These are phyloP conservation scores for Kazachstania sp. DNA, from an alignment of 1,139 yeast genomes.

Conservation along the genomic window DNA sequence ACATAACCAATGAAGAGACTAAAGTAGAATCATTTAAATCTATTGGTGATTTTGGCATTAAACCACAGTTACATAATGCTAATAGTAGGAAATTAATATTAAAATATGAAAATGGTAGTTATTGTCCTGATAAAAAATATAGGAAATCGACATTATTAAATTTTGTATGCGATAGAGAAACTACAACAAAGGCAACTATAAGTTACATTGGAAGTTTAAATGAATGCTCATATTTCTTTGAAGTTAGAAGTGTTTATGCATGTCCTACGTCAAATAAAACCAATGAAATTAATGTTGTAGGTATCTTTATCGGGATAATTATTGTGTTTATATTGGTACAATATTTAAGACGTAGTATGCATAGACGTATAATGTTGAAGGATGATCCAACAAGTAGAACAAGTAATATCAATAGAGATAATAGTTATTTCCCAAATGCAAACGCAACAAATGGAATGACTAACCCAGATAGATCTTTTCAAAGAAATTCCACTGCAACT, in stretches of 20 bases:
- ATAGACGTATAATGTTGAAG: conserved; percentile 3
- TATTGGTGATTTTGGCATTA: conserved; percentile 53
- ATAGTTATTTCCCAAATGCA: not conserved
- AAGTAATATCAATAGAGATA: not conserved
- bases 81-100: conserved; percentile 60
- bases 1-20: conserved; percentile 30
- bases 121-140: conserved; percentile 46
- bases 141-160: conserved; percentile 60
- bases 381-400: not conserved
- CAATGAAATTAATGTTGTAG: conserved; percentile 30
- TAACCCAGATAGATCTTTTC: not conserved
- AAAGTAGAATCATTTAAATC: conserved; percentile 30
- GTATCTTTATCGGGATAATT: conserved; percentile 29
- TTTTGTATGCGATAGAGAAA: conserved; percentile 74
- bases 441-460: not conserved
- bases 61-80: conserved; percentile 37
- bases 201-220: conserved; percentile 63
- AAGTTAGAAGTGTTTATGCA: conserved; percentile 77
- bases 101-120: conserved; percentile 65
- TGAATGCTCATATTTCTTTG: conserved; percentile 79
- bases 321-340: conserved; percentile 34
- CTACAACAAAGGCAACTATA: conserved; percentile 55
- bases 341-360: conserved; percentile 28
- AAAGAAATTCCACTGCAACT: not conserved
- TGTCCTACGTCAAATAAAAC: conserved; percentile 65